Conservation (phyloP, 805 yeast genomes). For the Yarrowia yakushimensis region DNA sequence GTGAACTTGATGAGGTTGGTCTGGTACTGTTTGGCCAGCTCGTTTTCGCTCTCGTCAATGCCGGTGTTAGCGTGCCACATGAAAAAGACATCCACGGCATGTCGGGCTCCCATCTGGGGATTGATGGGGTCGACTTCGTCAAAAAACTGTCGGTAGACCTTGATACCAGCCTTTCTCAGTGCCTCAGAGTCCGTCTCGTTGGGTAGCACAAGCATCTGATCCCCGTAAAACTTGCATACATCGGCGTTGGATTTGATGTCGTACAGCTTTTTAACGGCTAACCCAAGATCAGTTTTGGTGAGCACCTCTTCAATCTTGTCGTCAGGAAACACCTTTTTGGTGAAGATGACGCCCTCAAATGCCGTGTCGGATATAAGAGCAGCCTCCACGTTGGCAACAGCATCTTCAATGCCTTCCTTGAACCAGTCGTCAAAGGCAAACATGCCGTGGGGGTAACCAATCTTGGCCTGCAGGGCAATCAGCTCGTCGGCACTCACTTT, state of each 20-base stretch:
- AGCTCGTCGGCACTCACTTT: background rate
- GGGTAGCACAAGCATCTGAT: constrained; percentile 6
- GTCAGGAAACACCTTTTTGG: background rate
- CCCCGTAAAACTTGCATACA: constrained; percentile 12
- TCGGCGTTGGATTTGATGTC: background rate
- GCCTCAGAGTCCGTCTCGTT: background rate
- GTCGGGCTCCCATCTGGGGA: constrained; percentile 36
- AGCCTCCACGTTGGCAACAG: background rate
- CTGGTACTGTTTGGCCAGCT: constrained; percentile 31
- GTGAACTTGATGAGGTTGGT: constrained; percentile 33
- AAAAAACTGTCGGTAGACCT: constrained; percentile 35
- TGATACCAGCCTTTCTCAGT: constrained; percentile 3
- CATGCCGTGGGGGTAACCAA: constrained; percentile 7
- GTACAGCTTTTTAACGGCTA: background rate
- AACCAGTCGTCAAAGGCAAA: background rate
- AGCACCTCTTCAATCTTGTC: background rate
- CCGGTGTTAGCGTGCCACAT: constrained; percentile 33
- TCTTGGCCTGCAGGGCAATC: background rate
- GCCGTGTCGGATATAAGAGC: background rate
- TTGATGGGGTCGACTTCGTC: constrained; percentile 37
- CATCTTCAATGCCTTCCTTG: background rate
- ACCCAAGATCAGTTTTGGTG: background rate
- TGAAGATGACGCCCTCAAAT: constrained; percentile 3
- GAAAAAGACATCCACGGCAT: constrained; percentile 39
- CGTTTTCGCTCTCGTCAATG: constrained; percentile 27